These are phyloP conservation scores for Juglanconis oblonga DNA, from an alignment of 2,329 filamentous ascomycete species.

Conservation along the genomic window DNA sequence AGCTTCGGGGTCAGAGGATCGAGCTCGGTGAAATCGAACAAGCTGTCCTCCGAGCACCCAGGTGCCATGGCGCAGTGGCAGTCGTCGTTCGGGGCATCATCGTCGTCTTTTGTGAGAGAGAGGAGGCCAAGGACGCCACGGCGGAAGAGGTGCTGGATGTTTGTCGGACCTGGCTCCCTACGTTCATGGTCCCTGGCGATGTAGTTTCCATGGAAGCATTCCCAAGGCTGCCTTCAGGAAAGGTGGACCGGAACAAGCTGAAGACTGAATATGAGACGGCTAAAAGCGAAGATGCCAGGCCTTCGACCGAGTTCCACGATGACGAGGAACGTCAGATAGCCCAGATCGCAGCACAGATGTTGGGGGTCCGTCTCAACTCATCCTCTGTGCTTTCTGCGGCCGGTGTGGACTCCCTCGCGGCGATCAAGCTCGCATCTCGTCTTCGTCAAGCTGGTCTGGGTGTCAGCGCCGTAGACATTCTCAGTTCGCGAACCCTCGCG, in stretches of 20 bases:
- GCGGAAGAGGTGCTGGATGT: slow-evolving; percentile 46
- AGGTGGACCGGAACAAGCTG: slow-evolving; percentile 69
- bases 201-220: slow-evolving; percentile 62
- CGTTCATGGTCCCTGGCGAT: slow-evolving; percentile 79
- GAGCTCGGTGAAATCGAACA: slow-evolving; percentile 79
- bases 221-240: slow-evolving; percentile 78
- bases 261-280: slow-evolving; percentile 47
- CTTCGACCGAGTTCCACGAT: slow-evolving; percentile 20
- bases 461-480: slow-evolving; percentile 57
- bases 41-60: slow-evolving; percentile 57
- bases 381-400: slow-evolving; percentile 28
- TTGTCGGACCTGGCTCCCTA: slow-evolving; percentile 74
- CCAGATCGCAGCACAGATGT: slow-evolving; percentile 24
- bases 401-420: slow-evolving; percentile 40
- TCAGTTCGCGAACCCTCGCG: slow-evolving; percentile 50
- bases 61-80: slow-evolving; percentile 64
- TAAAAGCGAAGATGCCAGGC: neutral
- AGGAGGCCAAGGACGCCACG: slow-evolving; percentile 33
- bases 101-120: slow-evolving; percentile 70
- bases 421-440: slow-evolving; percentile 56
- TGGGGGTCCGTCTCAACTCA: slow-evolving; percentile 27
- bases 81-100: slow-evolving; percentile 65
- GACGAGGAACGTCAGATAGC: slow-evolving; percentile 34
- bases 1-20: slow-evolving; percentile 78
- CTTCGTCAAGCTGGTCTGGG: slow-evolving; percentile 56